Conservation (phyloP, 208 protist genomes). For the Trypanosoma rangeli region DNA sequence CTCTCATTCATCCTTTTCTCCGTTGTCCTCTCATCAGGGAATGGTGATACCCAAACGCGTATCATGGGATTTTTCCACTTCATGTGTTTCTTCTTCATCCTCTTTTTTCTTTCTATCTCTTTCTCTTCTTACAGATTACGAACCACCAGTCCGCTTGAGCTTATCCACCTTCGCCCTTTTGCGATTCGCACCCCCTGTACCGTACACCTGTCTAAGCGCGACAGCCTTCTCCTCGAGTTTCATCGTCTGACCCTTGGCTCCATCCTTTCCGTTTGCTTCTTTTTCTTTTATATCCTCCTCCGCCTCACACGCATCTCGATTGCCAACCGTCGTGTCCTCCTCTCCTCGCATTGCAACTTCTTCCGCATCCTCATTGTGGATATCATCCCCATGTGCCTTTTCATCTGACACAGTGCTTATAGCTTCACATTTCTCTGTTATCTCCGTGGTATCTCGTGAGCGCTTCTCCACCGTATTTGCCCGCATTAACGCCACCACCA, state of each 20-base stretch:
- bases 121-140: no score
- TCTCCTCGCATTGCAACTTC: conserved; percentile 1
- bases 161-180: conserved; percentile 31
- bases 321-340: neutral
- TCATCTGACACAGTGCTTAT: conserved; percentile 16
- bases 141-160: neutral
- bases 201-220: conserved; percentile 49
- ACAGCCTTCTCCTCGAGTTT: conserved; percentile 28
- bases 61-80: neutral
- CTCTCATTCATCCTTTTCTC: neutral
- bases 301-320: neutral
- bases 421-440: conserved; percentile 10
- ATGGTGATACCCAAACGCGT: no score
- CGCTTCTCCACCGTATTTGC: conserved; percentile 8
- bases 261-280: conserved; percentile 4
- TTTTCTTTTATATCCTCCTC: conserved; percentile 5
- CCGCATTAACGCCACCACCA: conserved; percentile 29
- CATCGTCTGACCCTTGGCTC: neutral
- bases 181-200: conserved; percentile 44
- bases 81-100: neutral
- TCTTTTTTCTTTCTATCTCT: neutral
- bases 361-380: conserved; percentile 13
- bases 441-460: neutral
- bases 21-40: no score
- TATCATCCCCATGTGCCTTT: no score